A percentile compares a stretch with the other conserved stretches of the same genome.
Conservation (phyloP, 164 flowering plant genomes). For the Hamamelis virginiana region DNA sequence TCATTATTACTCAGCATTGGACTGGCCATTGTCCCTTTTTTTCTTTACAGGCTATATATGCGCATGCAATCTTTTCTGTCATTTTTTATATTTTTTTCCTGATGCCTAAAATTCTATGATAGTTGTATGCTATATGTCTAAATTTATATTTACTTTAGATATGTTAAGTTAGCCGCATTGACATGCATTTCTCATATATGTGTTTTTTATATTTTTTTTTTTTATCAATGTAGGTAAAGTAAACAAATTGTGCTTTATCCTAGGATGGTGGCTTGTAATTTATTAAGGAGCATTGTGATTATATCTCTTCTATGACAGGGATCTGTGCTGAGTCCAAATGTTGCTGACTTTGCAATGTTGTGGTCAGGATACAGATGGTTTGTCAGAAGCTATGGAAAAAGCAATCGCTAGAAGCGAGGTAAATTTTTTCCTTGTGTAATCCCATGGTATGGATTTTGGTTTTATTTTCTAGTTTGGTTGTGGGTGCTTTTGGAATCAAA, state of each 20-base stretch:
- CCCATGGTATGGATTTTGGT: not conserved
- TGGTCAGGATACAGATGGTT: constrained; percentile 86
- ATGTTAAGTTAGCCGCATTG: no score
- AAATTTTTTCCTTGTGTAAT: constrained; percentile 5
- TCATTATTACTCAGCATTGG: no score
- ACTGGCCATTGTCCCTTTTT: no score
- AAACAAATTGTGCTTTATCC: constrained; percentile 9
- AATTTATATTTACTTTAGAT: no score
- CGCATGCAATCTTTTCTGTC: no score
- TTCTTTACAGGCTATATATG: no score
- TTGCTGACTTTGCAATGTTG: constrained; percentile 84
- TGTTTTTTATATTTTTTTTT: not conserved
- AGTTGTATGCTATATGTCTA: no score
- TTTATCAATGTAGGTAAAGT: not conserved
- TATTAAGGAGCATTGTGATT: constrained; percentile 51
- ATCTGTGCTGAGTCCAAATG: constrained; percentile 55
- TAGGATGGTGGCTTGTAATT: constrained; percentile 15
- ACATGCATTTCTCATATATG: not conserved
- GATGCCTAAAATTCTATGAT: no score
- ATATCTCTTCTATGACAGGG: constrained; percentile 58
- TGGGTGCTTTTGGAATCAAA: not conserved
- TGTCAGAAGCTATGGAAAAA: constrained; percentile 69
- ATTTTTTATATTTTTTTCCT: no score
- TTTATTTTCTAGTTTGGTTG: not conserved
- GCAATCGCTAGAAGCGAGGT: constrained; percentile 85